These are phyloP conservation scores for Cruciata laevipes DNA, from an alignment of 257 asterid species.

Conservation along the genomic window DNA sequence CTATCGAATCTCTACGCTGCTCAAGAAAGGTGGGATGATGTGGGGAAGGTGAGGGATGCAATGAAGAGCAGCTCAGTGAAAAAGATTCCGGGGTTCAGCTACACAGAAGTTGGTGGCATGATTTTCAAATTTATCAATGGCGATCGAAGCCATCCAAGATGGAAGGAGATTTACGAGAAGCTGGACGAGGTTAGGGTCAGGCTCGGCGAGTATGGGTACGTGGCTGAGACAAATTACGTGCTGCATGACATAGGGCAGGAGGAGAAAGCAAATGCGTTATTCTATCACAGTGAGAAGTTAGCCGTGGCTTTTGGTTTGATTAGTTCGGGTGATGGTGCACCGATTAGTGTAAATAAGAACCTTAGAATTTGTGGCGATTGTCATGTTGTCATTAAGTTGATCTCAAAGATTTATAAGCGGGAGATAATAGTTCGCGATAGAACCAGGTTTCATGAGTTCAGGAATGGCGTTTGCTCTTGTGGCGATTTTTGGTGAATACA, in stretches of 20 bases:
- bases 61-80: conserved; percentile 63
- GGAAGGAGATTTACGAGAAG: conserved; percentile 56
- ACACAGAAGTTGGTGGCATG: conserved; percentile 49
- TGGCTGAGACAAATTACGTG: conserved; percentile 68
- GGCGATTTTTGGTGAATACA: conserved; percentile 64
- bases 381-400: conserved; percentile 73
- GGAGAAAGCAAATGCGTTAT: conserved; percentile 84
- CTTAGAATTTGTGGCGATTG: conserved; percentile 96
- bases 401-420: conserved; percentile 52
- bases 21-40: conserved; percentile 73
- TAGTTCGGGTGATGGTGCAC: conserved; percentile 35
- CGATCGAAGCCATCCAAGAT: conserved; percentile 48
- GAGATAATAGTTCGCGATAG: conserved; percentile 86
- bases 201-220: conserved; percentile 59
- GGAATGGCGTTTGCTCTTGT: conserved; percentile 70
- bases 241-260: conserved; percentile 82
- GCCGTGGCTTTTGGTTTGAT: conserved; percentile 88
- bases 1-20: conserved; percentile 82
- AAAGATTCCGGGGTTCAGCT: conserved; percentile 88
- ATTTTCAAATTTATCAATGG: conserved; percentile 60
- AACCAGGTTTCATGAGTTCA: conserved; percentile 76
- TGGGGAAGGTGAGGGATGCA: conserved; percentile 67
- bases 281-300: conserved; percentile 82
- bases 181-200: conserved; percentile 55
- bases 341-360: conserved; percentile 70